Base-by-base conservation (phyloP, 1,139 yeast species). In the Nakaseomyces kungkrabaensis region DNA sequence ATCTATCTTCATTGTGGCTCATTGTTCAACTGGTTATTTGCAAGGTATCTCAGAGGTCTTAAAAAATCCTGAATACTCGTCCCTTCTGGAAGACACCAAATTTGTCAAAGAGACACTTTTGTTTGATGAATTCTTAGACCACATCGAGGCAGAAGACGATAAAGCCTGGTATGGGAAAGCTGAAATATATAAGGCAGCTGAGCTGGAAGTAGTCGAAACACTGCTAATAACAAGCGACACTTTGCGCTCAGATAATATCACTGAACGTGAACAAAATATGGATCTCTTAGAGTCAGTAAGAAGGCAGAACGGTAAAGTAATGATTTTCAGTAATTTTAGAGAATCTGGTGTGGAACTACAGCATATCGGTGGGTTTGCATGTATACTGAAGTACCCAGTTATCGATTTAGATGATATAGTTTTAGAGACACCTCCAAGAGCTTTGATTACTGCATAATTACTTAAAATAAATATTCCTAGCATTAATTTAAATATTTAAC, bases 161-260 rank as follows among this genome's bases (percentile, higher is more conserved):
- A 78, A 81, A 55, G 96, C 97, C 4, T 92, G 97, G 95, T 92
- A 92, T 66, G 98, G 98, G 26, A 84, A 85, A 13, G 73, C 75
- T 17, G 97, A 89, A 59, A 86, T 85, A 27, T 75, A 72, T 43
- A 82, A 78, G 55, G 97, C 97, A 0, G 74, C 83, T 1, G 79
- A 77, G 10, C 69, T 81, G 62, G 95, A 94, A 8, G 95, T 96
- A 0, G 85, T 92, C 5, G 77, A 80, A 52, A 75, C 79, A 42
- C 70, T 92, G 45, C 66, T 92, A 71, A 76, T 92, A 46, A 82
- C 97, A 0, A 97, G 92, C 63, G 69, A 85, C 0, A 66, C 90
- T 46, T 84, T 90, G 68, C 75, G 95, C 58, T 81, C 85, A 52
- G 87, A 85, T 62, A 92, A 88, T 64, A 72, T 88, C 31, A 69